These are phyloP conservation scores for Hirsutella thompsonii DNA, from an alignment of 2,329 filamentous ascomycete species.

Conservation along the genomic window DNA sequence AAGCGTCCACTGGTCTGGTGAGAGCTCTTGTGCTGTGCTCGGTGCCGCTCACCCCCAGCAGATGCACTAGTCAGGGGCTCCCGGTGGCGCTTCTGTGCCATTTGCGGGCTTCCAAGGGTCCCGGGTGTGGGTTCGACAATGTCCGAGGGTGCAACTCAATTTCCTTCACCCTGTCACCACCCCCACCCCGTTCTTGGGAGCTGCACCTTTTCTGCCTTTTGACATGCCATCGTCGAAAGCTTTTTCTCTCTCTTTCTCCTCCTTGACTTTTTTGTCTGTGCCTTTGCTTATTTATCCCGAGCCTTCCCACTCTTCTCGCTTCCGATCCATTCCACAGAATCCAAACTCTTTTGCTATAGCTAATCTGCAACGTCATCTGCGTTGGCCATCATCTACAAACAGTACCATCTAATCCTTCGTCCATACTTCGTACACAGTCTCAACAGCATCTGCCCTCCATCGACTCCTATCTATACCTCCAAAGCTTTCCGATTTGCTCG, in stretches of 20 bases:
- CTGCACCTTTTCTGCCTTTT: background rate
- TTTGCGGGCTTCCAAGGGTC: background rate
- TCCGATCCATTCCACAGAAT: background rate
- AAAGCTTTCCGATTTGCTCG: no score
- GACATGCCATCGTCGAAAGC: background rate
- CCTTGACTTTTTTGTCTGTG: background rate
- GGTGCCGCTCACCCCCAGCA: background rate
- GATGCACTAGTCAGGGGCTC: background rate
- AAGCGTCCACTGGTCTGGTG: no score
- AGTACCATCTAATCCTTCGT: no score
- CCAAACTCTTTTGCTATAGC: no score
- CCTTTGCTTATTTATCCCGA: background rate
- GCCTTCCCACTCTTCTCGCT: background rate
- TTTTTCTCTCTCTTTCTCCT: background rate
- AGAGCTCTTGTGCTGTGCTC: no score
- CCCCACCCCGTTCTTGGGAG: background rate
- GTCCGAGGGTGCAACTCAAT: background rate
- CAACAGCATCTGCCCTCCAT: no score
- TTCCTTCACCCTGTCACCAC: background rate
- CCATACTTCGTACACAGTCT: no score
- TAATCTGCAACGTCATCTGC: no score
- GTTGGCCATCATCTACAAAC: no score
- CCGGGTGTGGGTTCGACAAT: no score
- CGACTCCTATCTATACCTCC: no score
- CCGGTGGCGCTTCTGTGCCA: background rate